phyloP scores from a whole-genome alignment of 192 early-diverging fungal species.

The Coemansia sp. region DNA sequence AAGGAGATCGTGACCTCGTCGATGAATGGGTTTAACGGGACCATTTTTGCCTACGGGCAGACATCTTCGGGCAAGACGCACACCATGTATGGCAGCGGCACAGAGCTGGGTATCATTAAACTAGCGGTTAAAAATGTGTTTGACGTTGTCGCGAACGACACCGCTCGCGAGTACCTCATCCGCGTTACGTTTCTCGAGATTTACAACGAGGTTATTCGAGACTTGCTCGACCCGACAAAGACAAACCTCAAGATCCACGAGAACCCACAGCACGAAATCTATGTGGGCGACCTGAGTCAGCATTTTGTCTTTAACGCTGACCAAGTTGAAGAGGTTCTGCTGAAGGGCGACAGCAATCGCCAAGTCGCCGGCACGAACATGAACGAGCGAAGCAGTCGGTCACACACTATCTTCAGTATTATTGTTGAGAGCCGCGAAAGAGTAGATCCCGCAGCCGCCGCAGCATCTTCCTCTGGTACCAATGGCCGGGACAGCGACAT shows the following conservation, averaged over 20 bases:
- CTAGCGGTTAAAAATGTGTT: constrained; percentile 69
- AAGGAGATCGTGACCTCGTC: constrained; percentile 61
- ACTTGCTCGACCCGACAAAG: constrained; percentile 82
- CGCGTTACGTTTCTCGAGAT: constrained; percentile 98
- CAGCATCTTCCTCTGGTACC: too few species aligned
- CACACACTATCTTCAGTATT: constrained; percentile 96
- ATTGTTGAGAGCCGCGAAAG: constrained; percentile 79
- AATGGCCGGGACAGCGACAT: not conserved
- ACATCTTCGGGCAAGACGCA: constrained; percentile 94
- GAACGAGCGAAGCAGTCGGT: constrained; percentile 88
- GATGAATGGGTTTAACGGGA: constrained; percentile 95
- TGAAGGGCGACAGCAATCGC: constrained; percentile 75
- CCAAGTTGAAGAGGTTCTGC: constrained; percentile 74
- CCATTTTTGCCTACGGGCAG: constrained; percentile 98
- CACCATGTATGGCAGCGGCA: constrained; percentile 63
- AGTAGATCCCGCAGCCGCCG: not conserved
- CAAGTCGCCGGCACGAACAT: constrained; percentile 90
- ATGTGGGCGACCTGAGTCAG: constrained; percentile 64
- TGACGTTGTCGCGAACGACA: constrained; percentile 37
- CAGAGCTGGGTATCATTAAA: constrained; percentile 68
- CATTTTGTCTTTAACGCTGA: constrained; percentile 59
- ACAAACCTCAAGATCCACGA: constrained; percentile 88
- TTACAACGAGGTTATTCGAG: constrained; percentile 92
- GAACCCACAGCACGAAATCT: constrained; percentile 63
- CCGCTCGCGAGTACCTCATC: constrained; percentile 79